Conservation (phyloP, 2,329 filamentous ascomycete species). For the Pyrenophora graminea region DNA sequence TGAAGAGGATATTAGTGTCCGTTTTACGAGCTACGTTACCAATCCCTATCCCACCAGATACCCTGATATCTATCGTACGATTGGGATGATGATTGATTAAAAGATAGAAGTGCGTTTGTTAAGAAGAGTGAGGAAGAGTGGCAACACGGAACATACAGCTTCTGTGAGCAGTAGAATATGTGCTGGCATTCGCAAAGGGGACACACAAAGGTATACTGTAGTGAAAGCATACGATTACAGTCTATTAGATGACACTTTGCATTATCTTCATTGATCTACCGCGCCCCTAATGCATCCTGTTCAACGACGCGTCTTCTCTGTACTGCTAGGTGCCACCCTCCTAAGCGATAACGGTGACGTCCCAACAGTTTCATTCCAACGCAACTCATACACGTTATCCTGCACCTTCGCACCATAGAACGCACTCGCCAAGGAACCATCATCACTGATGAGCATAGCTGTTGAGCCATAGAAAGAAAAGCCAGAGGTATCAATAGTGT, state of each 20-base stretch:
- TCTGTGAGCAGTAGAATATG: constrained; percentile 20
- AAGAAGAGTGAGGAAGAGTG: constrained; percentile 1
- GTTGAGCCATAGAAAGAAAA: constrained; percentile 3
- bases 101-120: constrained; percentile 10
- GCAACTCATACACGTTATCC: background rate
- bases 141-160: constrained; percentile 11
- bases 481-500: background rate
- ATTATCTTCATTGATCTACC: too few relatives aligned
- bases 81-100: constrained; percentile 29
- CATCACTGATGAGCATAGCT: background rate
- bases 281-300: too few relatives aligned
- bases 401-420: background rate
- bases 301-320: background rate
- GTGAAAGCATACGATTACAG: too few relatives aligned
- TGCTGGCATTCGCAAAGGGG: too few relatives aligned
- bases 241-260: too few relatives aligned
- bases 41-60: constrained; percentile 54
- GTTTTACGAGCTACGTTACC: constrained; percentile 59
- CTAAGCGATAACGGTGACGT: background rate
- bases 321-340: background rate
- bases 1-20: constrained; percentile 35
- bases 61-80: constrained; percentile 21
- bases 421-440: background rate
- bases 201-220: too few relatives aligned
- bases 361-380: background rate